Evolutionary conservation across 2,329 filamentous ascomycete genomes (phyloP).

Genomic region (Coniochaeta pulveracea): DNA sequence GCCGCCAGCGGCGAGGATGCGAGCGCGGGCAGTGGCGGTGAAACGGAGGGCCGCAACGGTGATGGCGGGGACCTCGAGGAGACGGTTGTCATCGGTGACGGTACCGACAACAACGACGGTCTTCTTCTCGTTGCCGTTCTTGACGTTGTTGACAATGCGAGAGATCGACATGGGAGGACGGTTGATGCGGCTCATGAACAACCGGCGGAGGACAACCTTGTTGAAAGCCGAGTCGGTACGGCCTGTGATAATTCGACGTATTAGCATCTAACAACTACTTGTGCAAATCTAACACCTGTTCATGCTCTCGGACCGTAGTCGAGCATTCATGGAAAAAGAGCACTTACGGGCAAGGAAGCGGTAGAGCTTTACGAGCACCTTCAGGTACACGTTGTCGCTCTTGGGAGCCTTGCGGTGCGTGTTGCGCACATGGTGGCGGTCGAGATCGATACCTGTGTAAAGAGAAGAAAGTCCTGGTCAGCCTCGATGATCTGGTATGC

Average conservation of each 20-base stretch:
- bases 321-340: constrained; percentile 1
- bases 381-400: constrained; percentile 96
- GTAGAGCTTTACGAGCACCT: constrained; percentile 97
- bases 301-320: too few species aligned
- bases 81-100: constrained; percentile 95
- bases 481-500: constrained; percentile 54
- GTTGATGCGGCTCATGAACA: constrained; percentile 99
- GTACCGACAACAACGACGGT: constrained; percentile 91
- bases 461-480: constrained; percentile 35
- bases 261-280: too few species aligned
- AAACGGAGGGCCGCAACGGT: constrained; percentile 91
- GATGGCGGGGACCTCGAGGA: constrained; percentile 82
- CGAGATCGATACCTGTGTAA: constrained; percentile 58
- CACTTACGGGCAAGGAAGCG: constrained; percentile 85
- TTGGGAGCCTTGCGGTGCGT: constrained; percentile 90
- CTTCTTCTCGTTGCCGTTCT: constrained; percentile 58
- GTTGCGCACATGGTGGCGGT: constrained; percentile 56
- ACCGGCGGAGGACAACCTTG: constrained; percentile 93
- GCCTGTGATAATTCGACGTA: too few species aligned
- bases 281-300: too few species aligned
- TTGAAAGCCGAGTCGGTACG: constrained; percentile 97
- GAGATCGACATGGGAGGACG: constrained; percentile 90
- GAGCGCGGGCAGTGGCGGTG: constrained; percentile 88
- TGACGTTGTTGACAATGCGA: constrained; percentile 65
- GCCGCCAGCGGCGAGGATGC: constrained; percentile 87